A percentile compares a stretch with the other conserved stretches of the same genome.
Conservation (phyloP, 2,329 filamentous ascomycete species). For the Diaporthe capsici region DNA sequence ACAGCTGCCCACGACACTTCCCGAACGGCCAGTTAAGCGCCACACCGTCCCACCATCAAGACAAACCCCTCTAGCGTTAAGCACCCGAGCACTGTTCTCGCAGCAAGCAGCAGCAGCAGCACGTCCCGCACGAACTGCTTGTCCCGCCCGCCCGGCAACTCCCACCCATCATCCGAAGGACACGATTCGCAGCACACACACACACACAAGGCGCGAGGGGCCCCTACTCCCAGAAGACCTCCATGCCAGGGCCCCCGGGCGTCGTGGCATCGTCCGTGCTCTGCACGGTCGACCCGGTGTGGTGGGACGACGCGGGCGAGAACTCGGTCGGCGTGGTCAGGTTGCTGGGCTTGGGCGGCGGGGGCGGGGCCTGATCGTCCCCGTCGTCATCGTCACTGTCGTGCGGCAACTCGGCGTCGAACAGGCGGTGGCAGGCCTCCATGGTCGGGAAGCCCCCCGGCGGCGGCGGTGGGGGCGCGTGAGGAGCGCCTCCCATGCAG, state of each 20-base stretch:
- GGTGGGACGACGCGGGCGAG: constrained; percentile 36
- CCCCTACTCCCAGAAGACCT: not conserved
- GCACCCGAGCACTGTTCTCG: not conserved
- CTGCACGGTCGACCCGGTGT: constrained; percentile 31
- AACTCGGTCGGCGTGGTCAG: constrained; percentile 40
- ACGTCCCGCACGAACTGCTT: not conserved
- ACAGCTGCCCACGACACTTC: not conserved
- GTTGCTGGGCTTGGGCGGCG: constrained; percentile 36
- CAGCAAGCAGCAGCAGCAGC: too few species aligned
- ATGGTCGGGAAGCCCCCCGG: not conserved
- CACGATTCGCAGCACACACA: not conserved
- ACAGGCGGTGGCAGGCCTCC: not conserved
- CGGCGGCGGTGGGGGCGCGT: not conserved
- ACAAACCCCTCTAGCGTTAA: not conserved
- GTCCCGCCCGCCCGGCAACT: not conserved
- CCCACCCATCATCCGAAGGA: not conserved
- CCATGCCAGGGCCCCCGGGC: not conserved
- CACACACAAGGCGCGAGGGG: too few species aligned
- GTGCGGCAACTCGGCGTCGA: not conserved
- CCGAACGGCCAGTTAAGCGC: not conserved
- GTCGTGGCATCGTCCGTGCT: constrained; percentile 1
- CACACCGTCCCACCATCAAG: not conserved
- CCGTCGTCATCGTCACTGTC: not conserved
- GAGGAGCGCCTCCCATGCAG: not conserved
- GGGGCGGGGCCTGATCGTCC: not conserved